Evolutionary conservation across 345 rosid genomes (phyloP), one percentile per base, ranked within the genome.

Genomic region (Citropsis articulata): DNA sequence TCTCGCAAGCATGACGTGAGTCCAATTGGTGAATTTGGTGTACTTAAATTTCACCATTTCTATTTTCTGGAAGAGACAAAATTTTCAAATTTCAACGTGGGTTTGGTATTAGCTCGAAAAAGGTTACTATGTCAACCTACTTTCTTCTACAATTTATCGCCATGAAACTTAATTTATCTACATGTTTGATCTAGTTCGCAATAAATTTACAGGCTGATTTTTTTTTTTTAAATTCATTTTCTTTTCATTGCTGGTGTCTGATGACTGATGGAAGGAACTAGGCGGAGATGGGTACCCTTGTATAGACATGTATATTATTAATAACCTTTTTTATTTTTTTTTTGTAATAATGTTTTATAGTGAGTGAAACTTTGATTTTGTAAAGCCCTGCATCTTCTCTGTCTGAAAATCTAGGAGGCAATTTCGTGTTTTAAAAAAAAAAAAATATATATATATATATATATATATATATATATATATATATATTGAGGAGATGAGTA

Each of bases 101-200:
- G 63, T 81, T 73, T 38, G 84, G 66, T 38, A 71, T 79, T 79
- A 82, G 79, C 63, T 81, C 28, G 59, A 40, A 36, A 65, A 50
- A n/a, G 24, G 22, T 38, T 57, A 70, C 48, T 21, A 71, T 66
- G 60, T 59, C 55, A 62, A 83, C 71, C 78, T 62, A 75, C 74
- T 75, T 71, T 27, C 61, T 9, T 45, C 16, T 69, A 60, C 24
- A 65, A 31, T 14, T 19, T 45, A 8, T 27, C n/a, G 12, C 66
- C 18, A 6, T 69, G 24, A 78, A 75, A 68, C 66, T 40, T 72
- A 36, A 19, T 18, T 48, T 14, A 10, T 59, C 25, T 13, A 18
- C n/a, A 1, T 4, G 8, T 59, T 69, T 24, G 7, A 61, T 42
- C 61, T 6, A 42, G 42, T 77, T 42, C 48, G 2, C 21, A 25